Conservation (phyloP, 1,284 basidiomycete species). For the Pyrrhoderma noxium region DNA sequence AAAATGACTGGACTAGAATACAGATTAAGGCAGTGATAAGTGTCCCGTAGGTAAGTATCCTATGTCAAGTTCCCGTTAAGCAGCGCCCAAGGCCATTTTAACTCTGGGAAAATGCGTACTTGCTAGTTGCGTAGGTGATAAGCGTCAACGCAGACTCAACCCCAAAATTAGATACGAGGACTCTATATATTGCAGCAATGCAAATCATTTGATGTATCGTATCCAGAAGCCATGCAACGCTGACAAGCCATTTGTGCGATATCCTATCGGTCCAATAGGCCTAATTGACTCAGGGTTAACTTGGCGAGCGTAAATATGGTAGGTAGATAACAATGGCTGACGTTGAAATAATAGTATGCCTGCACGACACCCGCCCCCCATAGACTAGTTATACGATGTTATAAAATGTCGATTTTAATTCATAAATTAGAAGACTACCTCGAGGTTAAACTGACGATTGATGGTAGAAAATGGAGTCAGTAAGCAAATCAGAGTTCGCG, state of each 20-base stretch:
- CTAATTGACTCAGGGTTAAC: no score
- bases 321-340: not conserved
- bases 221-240: conserved; percentile 8
- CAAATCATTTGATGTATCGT: conserved; percentile 12
- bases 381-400: not conserved
- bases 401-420: no score
- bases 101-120: not conserved
- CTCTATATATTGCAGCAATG: conserved; percentile 1
- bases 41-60: not conserved
- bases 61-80: no score
- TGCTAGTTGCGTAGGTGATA: no score
- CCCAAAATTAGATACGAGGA: conserved; percentile 10
- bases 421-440: no score
- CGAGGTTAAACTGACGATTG: no score
- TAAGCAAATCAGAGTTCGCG: no score
- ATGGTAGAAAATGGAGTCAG: no score
- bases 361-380: conserved; percentile 10
- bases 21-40: conserved; percentile 1
- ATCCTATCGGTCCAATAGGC: not conserved
- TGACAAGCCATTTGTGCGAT: conserved; percentile 1
- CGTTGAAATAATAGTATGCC: conserved; percentile 12
- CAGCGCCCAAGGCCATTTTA: no score
- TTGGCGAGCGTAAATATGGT: no score
- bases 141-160: not conserved
- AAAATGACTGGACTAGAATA: conserved; percentile 1